Evolutionary conservation across 805 yeast genomes (phyloP), one percentile per base, ranked within the genome.

Genomic region (Suhomyces sp.): DNA sequence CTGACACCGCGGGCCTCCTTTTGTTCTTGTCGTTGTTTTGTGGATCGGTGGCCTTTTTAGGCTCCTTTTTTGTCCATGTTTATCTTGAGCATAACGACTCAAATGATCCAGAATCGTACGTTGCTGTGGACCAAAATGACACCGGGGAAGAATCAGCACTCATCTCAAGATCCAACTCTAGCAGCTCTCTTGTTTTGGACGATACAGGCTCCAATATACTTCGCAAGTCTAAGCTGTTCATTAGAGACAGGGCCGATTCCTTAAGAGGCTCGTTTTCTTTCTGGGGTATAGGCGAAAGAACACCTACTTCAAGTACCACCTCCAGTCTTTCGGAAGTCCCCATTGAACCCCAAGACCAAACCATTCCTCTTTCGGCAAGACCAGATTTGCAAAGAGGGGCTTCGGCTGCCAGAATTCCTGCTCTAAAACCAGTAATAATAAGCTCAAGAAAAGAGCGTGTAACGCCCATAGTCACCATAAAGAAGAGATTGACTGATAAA

Each of bases 21-120:
- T 62, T 64, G 49, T 86, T 86, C 62, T 75, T 87, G 53, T 68
- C 85, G 0, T 52, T 79, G 1, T 75, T 74, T 46, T 80, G 89
- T 48, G 85, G 84, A 2, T 31, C 66, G 0, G 60, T 72, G 0
- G 73, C 79, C 0, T 75, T 79, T 31, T 7, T 66, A 10, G 81
- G 84, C 2, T 68, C 75, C 12, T 73, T 75, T 54, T 80, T 81
- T 55, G 70, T 81, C 17, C 68, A 66, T 15, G 64, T 74, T 7
- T 68, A 68, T 60, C 49, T 66, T 58, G 64, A 58, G 7, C 72
- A 71, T 44, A 62, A 63, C 6, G 68, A 65, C 17, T 59, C 54
- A 8, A 58, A 56, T 10, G 61, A 56, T 43, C 39, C 46, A 24
- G 41, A 53, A 24, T 27, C 31, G n/a, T 27, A 27, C 31, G 21